Percentiles rank a stretch among this genome's conserved stretches.
phyloP scores from a whole-genome alignment of 345 rosid genomes.

The Boechera stricta region DNA sequence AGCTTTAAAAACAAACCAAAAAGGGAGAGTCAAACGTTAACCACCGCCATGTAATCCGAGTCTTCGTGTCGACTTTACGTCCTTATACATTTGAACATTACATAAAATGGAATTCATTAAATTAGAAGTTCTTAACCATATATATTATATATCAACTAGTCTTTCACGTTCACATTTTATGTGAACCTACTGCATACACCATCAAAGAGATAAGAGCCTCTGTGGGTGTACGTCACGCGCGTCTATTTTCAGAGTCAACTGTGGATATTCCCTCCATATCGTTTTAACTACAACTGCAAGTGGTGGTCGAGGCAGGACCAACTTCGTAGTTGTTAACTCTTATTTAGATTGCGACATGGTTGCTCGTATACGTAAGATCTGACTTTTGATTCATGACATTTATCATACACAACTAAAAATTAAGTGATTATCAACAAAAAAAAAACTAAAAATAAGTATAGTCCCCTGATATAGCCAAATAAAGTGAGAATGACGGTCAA shows the following conservation, averaged over 20 bases:
- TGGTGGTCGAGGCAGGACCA: conserved; percentile 36
- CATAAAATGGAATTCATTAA: background rate
- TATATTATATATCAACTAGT: background rate
- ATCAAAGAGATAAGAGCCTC: background rate
- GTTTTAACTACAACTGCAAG: conserved; percentile 34
- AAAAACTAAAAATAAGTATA: background rate
- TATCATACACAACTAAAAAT: background rate
- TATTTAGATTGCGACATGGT: conserved; percentile 33
- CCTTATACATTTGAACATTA: conserved; percentile 14
- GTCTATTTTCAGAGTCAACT: background rate
- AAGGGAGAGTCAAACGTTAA: background rate
- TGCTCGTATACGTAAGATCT: conserved; percentile 36
- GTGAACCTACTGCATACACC: background rate
- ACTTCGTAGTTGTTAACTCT: conserved; percentile 12
- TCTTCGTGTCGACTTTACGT: conserved; percentile 33
- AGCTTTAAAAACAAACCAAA: background rate
- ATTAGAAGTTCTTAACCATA: conserved; percentile 9
- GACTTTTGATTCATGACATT: conserved; percentile 28
- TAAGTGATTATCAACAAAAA: too few species aligned
- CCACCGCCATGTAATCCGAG: conserved; percentile 18
- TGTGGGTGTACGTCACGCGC: conserved; percentile 1
- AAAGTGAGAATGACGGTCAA: conserved; percentile 26
- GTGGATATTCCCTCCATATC: conserved; percentile 17
- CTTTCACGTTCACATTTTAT: conserved; percentile 16
- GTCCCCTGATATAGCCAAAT: conserved; percentile 9